Evolutionary conservation across 257 asterid genomes (phyloP), one percentile per base, ranked within the genome.

Genomic region (Penstemon newberryi): DNA sequence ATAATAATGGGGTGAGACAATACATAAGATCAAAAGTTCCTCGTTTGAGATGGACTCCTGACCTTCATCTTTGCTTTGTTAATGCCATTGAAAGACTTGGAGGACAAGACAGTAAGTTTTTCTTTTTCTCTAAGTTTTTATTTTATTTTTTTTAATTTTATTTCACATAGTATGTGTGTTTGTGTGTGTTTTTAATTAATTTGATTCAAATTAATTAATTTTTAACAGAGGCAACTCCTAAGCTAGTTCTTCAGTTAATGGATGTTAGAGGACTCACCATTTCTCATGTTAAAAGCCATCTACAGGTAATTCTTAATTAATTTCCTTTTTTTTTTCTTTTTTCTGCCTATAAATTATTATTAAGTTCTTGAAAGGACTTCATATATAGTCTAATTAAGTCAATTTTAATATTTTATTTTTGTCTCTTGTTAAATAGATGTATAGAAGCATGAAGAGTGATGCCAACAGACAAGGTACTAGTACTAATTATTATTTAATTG

Each of bases 211-310:
- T 11, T 44, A 51, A 53, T 7, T 8, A 11, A 46, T 39, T 18
- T 61, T n/a, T n/a, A n/a, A 70, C 74, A 91, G 98, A 86, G 67
- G 98, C 98, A 0, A 92, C 98, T 0, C 98, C 98, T 7, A 92
- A 92, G 66, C 80, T 89, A 8, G 92, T 92, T 73, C 84, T 87
- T 18, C 96, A 87, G 64, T 50, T 81, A 76, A 92, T 92, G 98
- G 94, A 89, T 78, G 92, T 89, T 5, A 84, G 83, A 80, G 96
- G 98, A 19, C 89, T 92, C 71, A 89, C 96, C 33, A 92, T 89
- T 63, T 84, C 98, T 75, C 98, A 92, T 80, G 98, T 92, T 65
- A 92, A 92, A 80, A 89, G 96, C 83, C 98, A 92, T 62, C 85
- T 92, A 4, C 98, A 92, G 92, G 98, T 84, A 18, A 4, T 68